phyloP scores from a whole-genome alignment of 192 early-diverging fungal genomes.

The Backusella morwellensis region DNA sequence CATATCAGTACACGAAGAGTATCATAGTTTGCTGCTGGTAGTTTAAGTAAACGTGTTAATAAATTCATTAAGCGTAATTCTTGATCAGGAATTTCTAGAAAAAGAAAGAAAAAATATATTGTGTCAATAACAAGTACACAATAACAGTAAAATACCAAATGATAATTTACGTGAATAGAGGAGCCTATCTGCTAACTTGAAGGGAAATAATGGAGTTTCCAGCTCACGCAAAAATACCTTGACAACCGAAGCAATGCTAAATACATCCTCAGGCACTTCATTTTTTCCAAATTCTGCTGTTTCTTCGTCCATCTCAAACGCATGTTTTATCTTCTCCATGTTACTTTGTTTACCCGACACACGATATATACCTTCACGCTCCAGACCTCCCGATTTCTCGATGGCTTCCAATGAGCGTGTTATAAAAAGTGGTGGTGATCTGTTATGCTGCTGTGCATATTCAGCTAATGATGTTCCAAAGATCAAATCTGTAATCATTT shows the following conservation, averaged over 20 bases:
- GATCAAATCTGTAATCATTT: slow-evolving; percentile 26
- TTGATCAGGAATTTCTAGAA: slow-evolving; percentile 40
- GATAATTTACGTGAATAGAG: slow-evolving; percentile 45
- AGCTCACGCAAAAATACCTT: slow-evolving; percentile 70
- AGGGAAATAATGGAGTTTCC: slow-evolving; percentile 58
- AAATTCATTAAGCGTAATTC: slow-evolving; percentile 43
- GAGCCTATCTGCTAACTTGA: slow-evolving; percentile 48
- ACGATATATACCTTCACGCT: slow-evolving; percentile 41
- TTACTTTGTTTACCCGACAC: slow-evolving; percentile 35
- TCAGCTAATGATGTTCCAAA: slow-evolving; percentile 37
- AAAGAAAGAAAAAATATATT: background rate
- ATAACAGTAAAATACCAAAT: background rate
- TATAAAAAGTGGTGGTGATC: slow-evolving; percentile 32
- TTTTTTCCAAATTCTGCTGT: slow-evolving; percentile 16
- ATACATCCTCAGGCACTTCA: slow-evolving; percentile 48
- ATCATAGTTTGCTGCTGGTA: slow-evolving; percentile 49
- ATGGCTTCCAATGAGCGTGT: slow-evolving; percentile 31
- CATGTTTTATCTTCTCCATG: slow-evolving; percentile 27
- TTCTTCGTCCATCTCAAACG: slow-evolving; percentile 36
- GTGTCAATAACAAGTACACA: background rate
- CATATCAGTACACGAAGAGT: slow-evolving; percentile 53
- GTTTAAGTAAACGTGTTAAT: slow-evolving; percentile 37
- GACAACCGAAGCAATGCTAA: slow-evolving; percentile 58
- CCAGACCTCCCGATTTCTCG: slow-evolving; percentile 27
- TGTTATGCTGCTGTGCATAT: slow-evolving; percentile 26